These are phyloP conservation scores for Colletotrichum coccodes DNA, from an alignment of 2,329 filamentous ascomycete genomes.

Conservation along the genomic window DNA sequence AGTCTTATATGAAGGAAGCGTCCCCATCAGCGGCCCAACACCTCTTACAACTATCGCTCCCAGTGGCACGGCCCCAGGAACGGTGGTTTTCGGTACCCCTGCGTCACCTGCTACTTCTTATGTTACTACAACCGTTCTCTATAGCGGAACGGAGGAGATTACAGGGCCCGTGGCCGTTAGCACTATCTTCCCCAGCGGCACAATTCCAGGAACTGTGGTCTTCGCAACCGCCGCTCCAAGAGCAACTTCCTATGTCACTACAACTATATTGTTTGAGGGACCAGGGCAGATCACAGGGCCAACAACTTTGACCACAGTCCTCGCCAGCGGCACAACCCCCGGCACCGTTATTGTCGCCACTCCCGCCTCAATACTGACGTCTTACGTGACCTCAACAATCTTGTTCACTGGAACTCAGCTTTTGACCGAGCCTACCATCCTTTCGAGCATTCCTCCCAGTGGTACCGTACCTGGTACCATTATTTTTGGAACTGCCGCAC, in stretches of 20 bases:
- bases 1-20: slow-evolving; percentile 3
- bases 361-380: background rate
- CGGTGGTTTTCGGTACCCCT: background rate
- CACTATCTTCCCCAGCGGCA: slow-evolving; percentile 19
- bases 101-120: background rate
- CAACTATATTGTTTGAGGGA: background rate
- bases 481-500: slow-evolving; percentile 4
- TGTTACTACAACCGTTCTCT: background rate
- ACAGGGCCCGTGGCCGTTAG: slow-evolving; percentile 1
- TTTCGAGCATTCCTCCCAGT: slow-evolving; percentile 7
- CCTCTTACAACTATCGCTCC: background rate
- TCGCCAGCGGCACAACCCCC: background rate
- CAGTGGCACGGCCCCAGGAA: background rate
- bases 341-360: slow-evolving; percentile 18
- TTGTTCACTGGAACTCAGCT: background rate
- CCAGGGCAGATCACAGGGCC: background rate
- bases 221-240: background rate
- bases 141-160: background rate
- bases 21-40: background rate
- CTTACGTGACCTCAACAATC: background rate
- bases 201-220: slow-evolving; percentile 6
- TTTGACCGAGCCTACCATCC: background rate
- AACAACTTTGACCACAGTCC: background rate
- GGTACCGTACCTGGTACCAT: slow-evolving; percentile 25
- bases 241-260: background rate